phyloP scores from a whole-genome alignment of 2,329 filamentous ascomycete genomes.

The Ceratocystis lukuohia region DNA sequence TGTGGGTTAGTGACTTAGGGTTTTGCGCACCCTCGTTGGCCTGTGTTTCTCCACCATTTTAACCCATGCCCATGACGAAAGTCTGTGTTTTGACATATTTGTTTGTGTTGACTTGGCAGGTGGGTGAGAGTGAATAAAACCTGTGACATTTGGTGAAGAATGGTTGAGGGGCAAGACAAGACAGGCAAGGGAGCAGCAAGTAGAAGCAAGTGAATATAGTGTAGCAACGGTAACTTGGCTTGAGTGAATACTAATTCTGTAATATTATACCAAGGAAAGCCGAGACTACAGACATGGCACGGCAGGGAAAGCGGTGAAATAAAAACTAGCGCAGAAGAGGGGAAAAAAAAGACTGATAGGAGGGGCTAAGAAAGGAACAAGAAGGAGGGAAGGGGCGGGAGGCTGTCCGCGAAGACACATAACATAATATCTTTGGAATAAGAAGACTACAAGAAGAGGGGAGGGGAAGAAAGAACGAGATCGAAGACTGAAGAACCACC shows the following conservation, averaged over 20 bases:
- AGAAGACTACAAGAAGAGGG: not conserved
- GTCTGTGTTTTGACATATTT: not conserved
- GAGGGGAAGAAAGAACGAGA: not conserved
- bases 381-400: too few relatives aligned
- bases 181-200: not conserved
- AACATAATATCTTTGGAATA: too few relatives aligned
- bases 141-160: not conserved
- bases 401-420: too few relatives aligned
- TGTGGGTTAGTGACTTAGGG: too few relatives aligned
- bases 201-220: not conserved
- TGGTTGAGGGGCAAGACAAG: not conserved
- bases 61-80: conserved; percentile 2
- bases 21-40: too few relatives aligned
- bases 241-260: not conserved
- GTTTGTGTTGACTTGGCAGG: not conserved
- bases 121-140: not conserved
- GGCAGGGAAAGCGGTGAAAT: not conserved
- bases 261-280: not conserved
- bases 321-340: not conserved
- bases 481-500: conserved; percentile 1
- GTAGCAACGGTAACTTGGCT: not conserved
- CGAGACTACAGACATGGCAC: not conserved
- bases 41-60: not conserved
- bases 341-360: too few relatives aligned
- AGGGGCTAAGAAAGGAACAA: too few relatives aligned